phyloP scores from a whole-genome alignment of 1,284 basidiomycete species.

The Athelia sp. region DNA sequence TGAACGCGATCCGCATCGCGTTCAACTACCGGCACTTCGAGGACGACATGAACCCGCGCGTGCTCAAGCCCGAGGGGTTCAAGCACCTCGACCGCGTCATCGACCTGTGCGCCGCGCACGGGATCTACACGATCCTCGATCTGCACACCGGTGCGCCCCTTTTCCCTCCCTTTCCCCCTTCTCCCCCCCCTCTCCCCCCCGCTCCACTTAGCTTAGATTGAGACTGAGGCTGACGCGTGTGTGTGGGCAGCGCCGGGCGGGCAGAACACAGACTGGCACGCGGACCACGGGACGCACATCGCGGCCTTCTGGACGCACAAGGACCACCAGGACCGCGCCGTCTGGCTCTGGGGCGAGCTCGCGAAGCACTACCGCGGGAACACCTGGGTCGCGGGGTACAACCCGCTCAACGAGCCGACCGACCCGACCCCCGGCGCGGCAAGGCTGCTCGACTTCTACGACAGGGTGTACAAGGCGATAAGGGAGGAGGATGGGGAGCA shows the following conservation, averaged over 20 bases:
- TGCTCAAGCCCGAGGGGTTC: constrained; percentile 56
- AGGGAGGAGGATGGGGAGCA: constrained; percentile 62
- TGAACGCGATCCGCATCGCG: constrained; percentile 68
- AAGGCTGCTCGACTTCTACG: constrained; percentile 57
- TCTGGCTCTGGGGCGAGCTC: constrained; percentile 69
- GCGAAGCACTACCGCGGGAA: constrained; percentile 63
- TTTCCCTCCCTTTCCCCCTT: neutral
- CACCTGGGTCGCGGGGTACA: constrained; percentile 68
- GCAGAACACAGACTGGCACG: constrained; percentile 54
- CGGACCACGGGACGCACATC: constrained; percentile 47
- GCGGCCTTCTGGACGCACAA: constrained; percentile 69
- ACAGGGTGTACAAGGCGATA: constrained; percentile 59
- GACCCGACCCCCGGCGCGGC: constrained; percentile 44
- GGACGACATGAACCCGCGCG: constrained; percentile 63
- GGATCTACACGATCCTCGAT: constrained; percentile 58
- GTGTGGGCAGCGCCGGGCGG: constrained; percentile 54
- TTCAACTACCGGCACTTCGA: constrained; percentile 69
- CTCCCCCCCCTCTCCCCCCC: neutral
- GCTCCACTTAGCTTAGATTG: too few species aligned
- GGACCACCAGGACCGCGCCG: constrained; percentile 69
- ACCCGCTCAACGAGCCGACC: constrained; percentile 74
- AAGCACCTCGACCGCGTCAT: constrained; percentile 61
- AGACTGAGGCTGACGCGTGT: too few species aligned
- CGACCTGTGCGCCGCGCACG: constrained; percentile 50
- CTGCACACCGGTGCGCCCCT: constrained; percentile 37